These are phyloP conservation scores for Hypoxylon sp. DNA, from an alignment of 2,329 filamentous ascomycete genomes.

Conservation along the genomic window DNA sequence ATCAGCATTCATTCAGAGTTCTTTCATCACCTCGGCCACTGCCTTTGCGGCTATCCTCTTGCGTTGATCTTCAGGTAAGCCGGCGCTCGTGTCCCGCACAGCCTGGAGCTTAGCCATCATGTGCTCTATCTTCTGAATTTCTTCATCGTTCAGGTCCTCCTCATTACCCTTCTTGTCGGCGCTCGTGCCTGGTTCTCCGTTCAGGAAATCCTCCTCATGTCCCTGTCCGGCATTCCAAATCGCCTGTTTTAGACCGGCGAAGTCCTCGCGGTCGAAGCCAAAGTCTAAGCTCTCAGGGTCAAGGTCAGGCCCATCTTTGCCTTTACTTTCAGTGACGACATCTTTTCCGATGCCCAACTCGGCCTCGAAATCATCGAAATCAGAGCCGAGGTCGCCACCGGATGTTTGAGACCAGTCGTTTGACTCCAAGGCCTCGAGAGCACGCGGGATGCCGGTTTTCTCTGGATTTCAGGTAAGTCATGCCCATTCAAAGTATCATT, in stretches of 20 bases:
- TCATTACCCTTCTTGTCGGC: conserved; percentile 46
- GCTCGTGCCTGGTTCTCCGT: conserved; percentile 43
- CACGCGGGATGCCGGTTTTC: conserved; percentile 70
- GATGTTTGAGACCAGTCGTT: conserved; percentile 72
- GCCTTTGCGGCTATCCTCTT: conserved; percentile 73
- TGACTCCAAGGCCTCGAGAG: conserved; percentile 73
- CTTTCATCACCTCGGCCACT: conserved; percentile 75
- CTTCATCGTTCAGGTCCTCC: conserved; percentile 62
- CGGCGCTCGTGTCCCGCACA: conserved; percentile 71
- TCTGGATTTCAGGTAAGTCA: conserved; percentile 58
- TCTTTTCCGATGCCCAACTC: conserved; percentile 47
- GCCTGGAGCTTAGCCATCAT: conserved; percentile 77
- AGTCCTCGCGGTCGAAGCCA: conserved; percentile 67
- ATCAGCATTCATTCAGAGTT: conserved; percentile 58
- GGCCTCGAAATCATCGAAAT: conserved; percentile 56
- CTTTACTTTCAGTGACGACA: conserved; percentile 49
- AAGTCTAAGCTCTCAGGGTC: conserved; percentile 67
- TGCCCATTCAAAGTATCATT: not conserved
- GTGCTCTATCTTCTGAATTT: conserved; percentile 71
- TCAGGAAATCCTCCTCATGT: conserved; percentile 43
- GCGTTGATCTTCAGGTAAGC: conserved; percentile 72
- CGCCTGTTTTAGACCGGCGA: conserved; percentile 66
- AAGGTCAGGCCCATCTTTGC: conserved; percentile 51
- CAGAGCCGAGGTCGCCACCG: conserved; percentile 54
- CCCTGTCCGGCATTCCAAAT: conserved; percentile 63